phyloP scores from a whole-genome alignment of 1,284 basidiomycete genomes.

The Porodaedalea pini region DNA sequence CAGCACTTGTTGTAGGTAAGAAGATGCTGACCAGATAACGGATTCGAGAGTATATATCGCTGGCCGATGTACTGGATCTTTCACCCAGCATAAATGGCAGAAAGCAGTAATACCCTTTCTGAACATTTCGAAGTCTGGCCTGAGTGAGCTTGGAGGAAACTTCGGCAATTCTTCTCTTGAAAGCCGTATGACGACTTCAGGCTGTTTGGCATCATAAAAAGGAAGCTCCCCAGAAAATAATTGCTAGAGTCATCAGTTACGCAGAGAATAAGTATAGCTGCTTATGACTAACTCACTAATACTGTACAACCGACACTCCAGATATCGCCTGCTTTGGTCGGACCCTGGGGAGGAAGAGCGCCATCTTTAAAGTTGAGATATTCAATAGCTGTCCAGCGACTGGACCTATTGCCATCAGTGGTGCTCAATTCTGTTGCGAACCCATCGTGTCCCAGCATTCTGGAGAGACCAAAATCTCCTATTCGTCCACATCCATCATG shows the following conservation, averaged over 20 bases:
- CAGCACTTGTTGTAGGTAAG: neutral
- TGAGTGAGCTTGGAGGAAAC: neutral
- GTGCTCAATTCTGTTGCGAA: neutral
- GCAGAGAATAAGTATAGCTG: neutral
- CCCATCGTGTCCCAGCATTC: neutral
- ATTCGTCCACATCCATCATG: slow-evolving; percentile 5
- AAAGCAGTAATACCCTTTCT: neutral
- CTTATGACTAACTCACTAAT: neutral
- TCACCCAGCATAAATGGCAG: slow-evolving; percentile 11
- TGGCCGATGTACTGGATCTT: neutral
- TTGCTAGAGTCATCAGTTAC: slow-evolving; percentile 10
- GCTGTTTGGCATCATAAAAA: neutral
- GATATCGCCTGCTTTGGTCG: slow-evolving; percentile 9
- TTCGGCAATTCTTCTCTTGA: neutral
- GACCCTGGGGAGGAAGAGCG: neutral
- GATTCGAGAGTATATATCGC: neutral
- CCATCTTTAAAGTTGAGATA: neutral
- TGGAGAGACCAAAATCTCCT: slow-evolving; percentile 15
- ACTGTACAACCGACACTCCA: slow-evolving; percentile 13
- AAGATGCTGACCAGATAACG: neutral
- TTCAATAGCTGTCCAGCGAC: slow-evolving; percentile 6
- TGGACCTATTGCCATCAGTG: neutral
- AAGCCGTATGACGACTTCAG: neutral
- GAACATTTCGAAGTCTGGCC: neutral
- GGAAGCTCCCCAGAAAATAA: slow-evolving; percentile 8